phyloP scores from a whole-genome alignment of 1,284 basidiomycete genomes.

The Taiwanofungus camphoratus region DNA sequence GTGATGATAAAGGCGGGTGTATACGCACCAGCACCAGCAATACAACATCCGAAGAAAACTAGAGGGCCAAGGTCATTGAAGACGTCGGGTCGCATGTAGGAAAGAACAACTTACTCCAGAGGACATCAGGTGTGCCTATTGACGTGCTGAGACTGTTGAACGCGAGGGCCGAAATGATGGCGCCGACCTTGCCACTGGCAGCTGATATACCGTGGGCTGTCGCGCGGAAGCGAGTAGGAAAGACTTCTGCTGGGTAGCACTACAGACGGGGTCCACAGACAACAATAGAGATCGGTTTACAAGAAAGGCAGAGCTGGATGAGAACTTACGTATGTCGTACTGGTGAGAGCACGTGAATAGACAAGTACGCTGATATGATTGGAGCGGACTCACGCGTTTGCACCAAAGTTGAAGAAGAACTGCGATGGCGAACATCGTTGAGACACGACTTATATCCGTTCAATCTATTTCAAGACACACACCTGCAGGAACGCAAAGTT shows the following conservation, averaged over 20 bases:
- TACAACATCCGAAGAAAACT: conserved; percentile 59
- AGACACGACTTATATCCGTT: background rate
- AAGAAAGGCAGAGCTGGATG: background rate
- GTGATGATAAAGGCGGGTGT: background rate
- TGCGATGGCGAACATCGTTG: conserved; percentile 21
- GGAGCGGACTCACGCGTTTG: conserved; percentile 60
- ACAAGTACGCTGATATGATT: conserved; percentile 1
- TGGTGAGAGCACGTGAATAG: conserved; percentile 15
- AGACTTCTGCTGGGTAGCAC: conserved; percentile 81
- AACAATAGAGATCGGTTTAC: conserved; percentile 3
- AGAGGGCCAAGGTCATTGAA: conserved; percentile 6
- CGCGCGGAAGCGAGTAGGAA: conserved; percentile 80
- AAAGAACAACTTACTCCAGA: conserved; percentile 54
- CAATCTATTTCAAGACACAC: conserved; percentile 2
- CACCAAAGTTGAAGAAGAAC: conserved; percentile 81
- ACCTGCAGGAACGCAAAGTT: conserved; percentile 61
- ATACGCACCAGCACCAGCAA: conserved; percentile 44
- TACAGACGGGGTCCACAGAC: conserved; percentile 24
- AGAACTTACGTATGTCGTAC: conserved; percentile 49
- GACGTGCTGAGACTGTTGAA: conserved; percentile 66
- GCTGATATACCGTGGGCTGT: conserved; percentile 81
- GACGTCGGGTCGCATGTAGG: conserved; percentile 6
- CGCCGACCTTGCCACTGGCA: conserved; percentile 74
- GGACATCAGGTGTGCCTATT: conserved; percentile 55
- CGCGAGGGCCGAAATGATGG: conserved; percentile 77